Base-by-base conservation (phyloP, 164 flowering plant genomes). In the Liquidambar formosana region DNA sequence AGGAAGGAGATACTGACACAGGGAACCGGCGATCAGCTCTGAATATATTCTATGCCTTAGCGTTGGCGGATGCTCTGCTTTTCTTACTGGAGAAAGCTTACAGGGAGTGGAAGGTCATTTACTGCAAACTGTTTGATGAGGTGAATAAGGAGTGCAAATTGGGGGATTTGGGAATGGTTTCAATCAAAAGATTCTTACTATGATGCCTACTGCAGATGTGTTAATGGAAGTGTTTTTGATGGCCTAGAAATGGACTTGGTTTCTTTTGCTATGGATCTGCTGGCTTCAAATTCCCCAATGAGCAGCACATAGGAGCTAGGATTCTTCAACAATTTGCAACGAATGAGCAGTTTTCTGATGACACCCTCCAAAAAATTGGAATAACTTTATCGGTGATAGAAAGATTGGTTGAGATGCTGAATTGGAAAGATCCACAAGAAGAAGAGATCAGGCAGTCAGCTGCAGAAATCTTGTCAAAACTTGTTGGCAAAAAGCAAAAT, bases 241-340 rank as follows among this genome's bases (percentile, higher is more conserved):
- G 99, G 97, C 10, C 60, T 95, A 79, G 89, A 87, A 60, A 90
- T 95, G 97, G 97, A 95, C 64, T 80, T 95, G 80, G 89, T 95
- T 51, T 74, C 87, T 47, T 93, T 95, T 63, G 85, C 86, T 1
- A 84, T 85, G 84, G 97, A 93, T 8, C 89, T 95, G 5, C 52
- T 93, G 83, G 79, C 52, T 62, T 95, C 97, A 0, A 80, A 65
- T 65, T 91, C 91, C 75, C 79, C 0, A 96, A 95, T 28, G 97
- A 95, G 77, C 97, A 95, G 82, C 87, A 93, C 21, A 85, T 85
- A n/a, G 99, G 97, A 38, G 88, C 77, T 5, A 76, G 85, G 67
- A 85, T 90, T 67, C 87, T 95, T 28, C 66, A 68, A 23, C 82
- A 74, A 61, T 87, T 87, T 41, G 66, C 88, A 0, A 58, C 63